These are phyloP conservation scores for Chrysoporthe austroafricana DNA, from an alignment of 2,329 filamentous ascomycete genomes.

Conservation along the genomic window DNA sequence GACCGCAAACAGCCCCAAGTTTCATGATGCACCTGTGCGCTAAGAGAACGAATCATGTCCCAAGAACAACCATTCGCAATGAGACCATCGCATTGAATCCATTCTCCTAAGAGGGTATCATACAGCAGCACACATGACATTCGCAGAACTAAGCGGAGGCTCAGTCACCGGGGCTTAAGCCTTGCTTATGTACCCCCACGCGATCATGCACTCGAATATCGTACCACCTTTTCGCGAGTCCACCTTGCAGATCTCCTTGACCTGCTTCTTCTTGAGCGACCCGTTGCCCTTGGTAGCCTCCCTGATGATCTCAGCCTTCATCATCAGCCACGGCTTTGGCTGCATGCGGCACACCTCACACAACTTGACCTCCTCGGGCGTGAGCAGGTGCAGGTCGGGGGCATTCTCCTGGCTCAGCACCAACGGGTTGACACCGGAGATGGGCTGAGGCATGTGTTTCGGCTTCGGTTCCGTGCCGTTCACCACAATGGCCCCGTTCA, in stretches of 20 bases:
- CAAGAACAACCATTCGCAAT: neutral
- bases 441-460: conserved; percentile 58
- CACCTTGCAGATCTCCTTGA: conserved; percentile 80
- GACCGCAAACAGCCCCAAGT: neutral
- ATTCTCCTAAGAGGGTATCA: neutral
- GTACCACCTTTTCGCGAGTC: conserved; percentile 83
- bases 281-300: conserved; percentile 91
- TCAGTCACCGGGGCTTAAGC: conserved; percentile 50
- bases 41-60: neutral
- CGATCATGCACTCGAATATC: conserved; percentile 94
- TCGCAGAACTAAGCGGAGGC: neutral
- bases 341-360: conserved; percentile 84
- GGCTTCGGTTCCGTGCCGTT: conserved; percentile 49
- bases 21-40: neutral
- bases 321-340: conserved; percentile 92
- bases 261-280: conserved; percentile 89
- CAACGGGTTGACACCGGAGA: conserved; percentile 66
- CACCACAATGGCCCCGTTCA: conserved; percentile 47
- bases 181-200: conserved; percentile 89
- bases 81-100: neutral
- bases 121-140: neutral
- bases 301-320: conserved; percentile 90
- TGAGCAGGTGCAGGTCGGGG: conserved; percentile 83
- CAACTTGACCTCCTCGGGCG: conserved; percentile 80
- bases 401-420: conserved; percentile 75